Conservation (phyloP, 2,329 filamentous ascomycete species). For the Pestalotiopsis sp. region DNA sequence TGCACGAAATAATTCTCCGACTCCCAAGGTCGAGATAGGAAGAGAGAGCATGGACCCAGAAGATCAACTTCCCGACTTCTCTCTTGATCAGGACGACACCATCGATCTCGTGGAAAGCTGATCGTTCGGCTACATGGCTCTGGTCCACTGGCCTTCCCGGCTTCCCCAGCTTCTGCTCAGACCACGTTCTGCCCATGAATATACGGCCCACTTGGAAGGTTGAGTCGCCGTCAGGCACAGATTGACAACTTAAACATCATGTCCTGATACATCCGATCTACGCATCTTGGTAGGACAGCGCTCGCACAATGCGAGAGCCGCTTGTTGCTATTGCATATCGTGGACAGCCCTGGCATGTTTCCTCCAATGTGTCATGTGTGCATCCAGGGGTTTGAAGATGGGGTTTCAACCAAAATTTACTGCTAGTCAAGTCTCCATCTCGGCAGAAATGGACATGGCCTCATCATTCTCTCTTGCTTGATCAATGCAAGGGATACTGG, state of each 20-base stretch:
- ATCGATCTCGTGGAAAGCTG: neutral
- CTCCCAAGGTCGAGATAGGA: neutral
- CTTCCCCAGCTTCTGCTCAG: neutral
- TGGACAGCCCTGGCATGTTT: constrained; percentile 16
- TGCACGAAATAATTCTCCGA: neutral
- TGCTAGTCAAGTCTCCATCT: neutral
- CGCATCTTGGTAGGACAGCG: neutral
- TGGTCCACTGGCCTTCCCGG: neutral
- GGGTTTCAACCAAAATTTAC: constrained; percentile 6
- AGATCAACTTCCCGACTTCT: neutral
- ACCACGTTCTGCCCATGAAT: neutral
- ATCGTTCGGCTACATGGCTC: neutral
- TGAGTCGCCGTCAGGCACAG: neutral
- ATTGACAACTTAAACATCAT: neutral
- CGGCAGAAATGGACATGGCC: neutral
- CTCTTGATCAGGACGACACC: neutral
- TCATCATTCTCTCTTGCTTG: neutral
- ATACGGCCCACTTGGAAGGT: neutral
- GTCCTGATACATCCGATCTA: neutral
- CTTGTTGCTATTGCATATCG: neutral
- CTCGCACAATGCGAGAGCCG: neutral
- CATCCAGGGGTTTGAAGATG: constrained; percentile 19
- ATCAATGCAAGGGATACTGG: neutral
- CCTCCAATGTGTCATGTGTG: constrained; percentile 26
- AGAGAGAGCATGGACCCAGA: neutral